These are phyloP conservation scores for Blastocystis sp. DNA, from an alignment of 352 stramenopile species.

Conservation along the genomic window DNA sequence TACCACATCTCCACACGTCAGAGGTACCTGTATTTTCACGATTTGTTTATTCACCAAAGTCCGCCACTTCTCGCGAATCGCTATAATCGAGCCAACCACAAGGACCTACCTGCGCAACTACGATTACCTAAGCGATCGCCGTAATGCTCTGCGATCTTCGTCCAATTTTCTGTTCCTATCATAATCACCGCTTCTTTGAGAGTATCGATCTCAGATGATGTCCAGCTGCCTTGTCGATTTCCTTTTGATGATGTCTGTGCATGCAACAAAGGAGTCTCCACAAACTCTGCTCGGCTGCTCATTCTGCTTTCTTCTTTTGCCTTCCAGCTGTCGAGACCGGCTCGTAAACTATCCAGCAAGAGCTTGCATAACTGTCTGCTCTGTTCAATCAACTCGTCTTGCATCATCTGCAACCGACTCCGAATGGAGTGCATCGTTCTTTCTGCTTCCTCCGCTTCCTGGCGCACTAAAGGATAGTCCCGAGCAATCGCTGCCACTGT, in stretches of 20 bases:
- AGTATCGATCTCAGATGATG: neutral
- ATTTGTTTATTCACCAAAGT: neutral
- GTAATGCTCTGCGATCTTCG: neutral
- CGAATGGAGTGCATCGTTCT: neutral
- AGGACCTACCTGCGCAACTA: neutral
- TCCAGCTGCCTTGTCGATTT: neutral
- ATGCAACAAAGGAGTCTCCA: too few species aligned
- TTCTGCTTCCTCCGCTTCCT: neutral
- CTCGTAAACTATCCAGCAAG: too few species aligned
- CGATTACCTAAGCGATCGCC: neutral
- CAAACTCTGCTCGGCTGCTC: too few species aligned
- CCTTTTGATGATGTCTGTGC: too few species aligned
- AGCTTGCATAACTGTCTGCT: too few species aligned
- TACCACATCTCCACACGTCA: neutral
- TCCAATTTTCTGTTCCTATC: slow-evolving; percentile 21
- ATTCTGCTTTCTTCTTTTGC: too few species aligned
- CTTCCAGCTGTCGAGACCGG: too few species aligned
- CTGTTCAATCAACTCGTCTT: neutral
- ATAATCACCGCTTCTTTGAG: neutral
- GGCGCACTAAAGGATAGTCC: neutral
- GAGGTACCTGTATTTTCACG: neutral
- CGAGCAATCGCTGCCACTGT: neutral
- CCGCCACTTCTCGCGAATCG: slow-evolving; percentile 31
- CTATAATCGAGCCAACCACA: neutral
- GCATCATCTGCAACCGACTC: neutral